Base-by-base conservation (phyloP, 2,329 filamentous ascomycete species). In the Diplodia seriata region DNA sequence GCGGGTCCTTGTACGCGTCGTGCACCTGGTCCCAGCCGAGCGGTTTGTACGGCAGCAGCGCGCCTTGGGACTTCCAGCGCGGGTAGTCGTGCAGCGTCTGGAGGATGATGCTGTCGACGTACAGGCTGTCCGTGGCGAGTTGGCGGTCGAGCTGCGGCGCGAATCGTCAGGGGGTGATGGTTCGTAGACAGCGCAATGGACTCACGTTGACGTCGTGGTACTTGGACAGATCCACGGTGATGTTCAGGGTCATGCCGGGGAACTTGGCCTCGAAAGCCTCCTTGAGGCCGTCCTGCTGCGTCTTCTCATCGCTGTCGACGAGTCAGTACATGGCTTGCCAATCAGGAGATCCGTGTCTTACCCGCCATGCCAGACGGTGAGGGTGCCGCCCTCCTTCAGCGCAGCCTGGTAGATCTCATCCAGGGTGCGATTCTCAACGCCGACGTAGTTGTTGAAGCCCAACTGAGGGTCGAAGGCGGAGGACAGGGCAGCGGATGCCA, bases 191-290 rank as follows among this genome's bases (percentile, higher is more conserved):
- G 26, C 20, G 6, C 7, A 14, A 6, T 49, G n/a, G 38, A 23
- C 62, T 5, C 4, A 56, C 8, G n/a, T 76, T 76, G 20, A 71
- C 76, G 67, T 85, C 82, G 70, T 85, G 85, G 70, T 87, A 87
- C 71, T 87, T 87, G 68, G 84, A 86, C 0, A 87, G 72, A 68
- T 86, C 85, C 53, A 86, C 83, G 0, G 85, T 86, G 43, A 85
- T 61, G 70, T 87, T 85, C 18, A 87, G 79, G 4, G 79, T 83
- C 68, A 86, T 81, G 9, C 80, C 80, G 0, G 84, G 84, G 70
- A 86, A 87, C 0, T 77, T 75, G 0, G 72, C 69, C 70, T 84
- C 82, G 69, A 85, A 86, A 0, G 77, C 77, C 3, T 73, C 50
- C 71, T 82, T 84, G 15, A 85, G 68, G 1, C 12, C 33, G 65